Base-by-base conservation (phyloP, 805 yeast genomes). In the Naumovozyma dairenensis region DNA sequence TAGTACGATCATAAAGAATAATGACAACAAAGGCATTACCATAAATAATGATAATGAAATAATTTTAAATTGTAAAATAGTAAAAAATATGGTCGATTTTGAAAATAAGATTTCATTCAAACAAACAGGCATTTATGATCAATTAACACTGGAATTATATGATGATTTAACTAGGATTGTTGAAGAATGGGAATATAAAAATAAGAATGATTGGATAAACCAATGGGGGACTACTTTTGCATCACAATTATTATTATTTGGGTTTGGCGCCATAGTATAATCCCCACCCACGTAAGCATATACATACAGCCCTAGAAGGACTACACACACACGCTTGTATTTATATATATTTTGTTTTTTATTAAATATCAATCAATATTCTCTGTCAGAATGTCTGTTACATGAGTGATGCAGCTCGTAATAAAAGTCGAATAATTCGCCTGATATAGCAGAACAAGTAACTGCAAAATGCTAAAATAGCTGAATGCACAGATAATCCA, bases 201-300 rank as follows among this genome's bases (percentile, higher is more conserved):
- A 58, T 33, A 57, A 59, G 38, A 60, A 56, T 36, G 62, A 64
- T 53, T 71, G 71, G 60, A 60, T 71, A 25, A 62, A 59, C 28
- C 55, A 62, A 45, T 74, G 80, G 80, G 72, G 78, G 0, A 74
- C 73, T 35, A 65, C 76, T 2, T 54, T 74, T 25, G 75, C 78
- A 6, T 70, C 78, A 21, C 81, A 74, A 45, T 51, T 74, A 29
- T 51, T 74, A 22, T 59, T 74, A 21, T 63, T 74, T 28, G 81
- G 81, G 1, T 58, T 74, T 25, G 80, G 80, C 6, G 78, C 72
- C 2, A 65, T 74, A 55, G 77, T 71, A 5, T 70, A 51, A 48
- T n/a, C 24, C 8, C 24, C 24, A 21, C 24, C 8, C 24, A 21
- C 10, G 12, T 21, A 9, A 21, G 12, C 8, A 9, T 12, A 9